These are phyloP conservation scores for Cryptosporidium canis DNA, from an alignment of 169 alveolate genomes.

Conservation along the genomic window DNA sequence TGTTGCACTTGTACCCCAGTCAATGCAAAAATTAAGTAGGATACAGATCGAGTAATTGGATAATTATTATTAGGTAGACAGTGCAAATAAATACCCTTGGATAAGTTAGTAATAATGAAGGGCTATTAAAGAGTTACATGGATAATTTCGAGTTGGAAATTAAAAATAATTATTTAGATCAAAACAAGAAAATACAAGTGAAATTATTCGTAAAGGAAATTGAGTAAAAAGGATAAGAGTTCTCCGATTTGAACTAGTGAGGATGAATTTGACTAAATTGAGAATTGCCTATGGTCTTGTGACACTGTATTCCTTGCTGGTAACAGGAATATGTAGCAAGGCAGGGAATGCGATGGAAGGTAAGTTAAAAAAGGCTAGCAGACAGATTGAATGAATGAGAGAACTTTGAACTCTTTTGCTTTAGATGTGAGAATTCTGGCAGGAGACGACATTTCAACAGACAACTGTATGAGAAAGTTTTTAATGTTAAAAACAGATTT, in stretches of 20 bases:
- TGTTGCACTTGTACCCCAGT: conserved; percentile 11
- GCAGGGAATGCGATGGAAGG: background rate
- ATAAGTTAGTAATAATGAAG: background rate
- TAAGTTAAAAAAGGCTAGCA: background rate
- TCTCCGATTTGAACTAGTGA: background rate
- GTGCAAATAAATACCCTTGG: background rate
- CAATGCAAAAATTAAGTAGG: background rate
- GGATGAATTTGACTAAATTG: background rate
- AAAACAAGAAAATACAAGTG: background rate
- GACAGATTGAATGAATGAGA: background rate
- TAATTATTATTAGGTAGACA: background rate
- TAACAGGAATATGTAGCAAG: background rate
- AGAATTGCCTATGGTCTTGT: background rate
- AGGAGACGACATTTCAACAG: conserved; percentile 6
- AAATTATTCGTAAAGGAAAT: background rate
- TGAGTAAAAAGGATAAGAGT: background rate
- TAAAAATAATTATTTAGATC: background rate
- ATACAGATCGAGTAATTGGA: conserved; percentile 20
- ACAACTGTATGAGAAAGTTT: conserved; percentile 44
- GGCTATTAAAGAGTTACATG: conserved; percentile 1
- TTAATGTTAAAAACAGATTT: conserved; percentile 45
- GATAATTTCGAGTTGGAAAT: background rate
- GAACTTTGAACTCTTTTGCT: background rate
- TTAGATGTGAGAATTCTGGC: background rate
- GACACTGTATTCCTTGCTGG: background rate